Conservation (phyloP, 805 yeast species). For the Wickerhamomyces ciferrii region DNA sequence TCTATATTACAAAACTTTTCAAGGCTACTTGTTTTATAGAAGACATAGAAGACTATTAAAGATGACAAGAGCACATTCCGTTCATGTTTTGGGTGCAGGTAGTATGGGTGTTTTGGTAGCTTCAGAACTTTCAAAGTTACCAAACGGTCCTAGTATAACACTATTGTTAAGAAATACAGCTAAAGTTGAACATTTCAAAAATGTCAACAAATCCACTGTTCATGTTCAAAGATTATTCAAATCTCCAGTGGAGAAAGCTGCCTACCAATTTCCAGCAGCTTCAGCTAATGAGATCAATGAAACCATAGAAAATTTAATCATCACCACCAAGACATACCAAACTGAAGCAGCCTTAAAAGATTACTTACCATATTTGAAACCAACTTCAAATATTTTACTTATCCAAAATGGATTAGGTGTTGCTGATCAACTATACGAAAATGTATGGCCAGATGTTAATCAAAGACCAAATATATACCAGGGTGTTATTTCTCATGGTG, state of each 20-base stretch:
- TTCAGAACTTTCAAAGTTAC: conserved; percentile 16
- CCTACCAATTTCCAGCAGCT: conserved; percentile 4
- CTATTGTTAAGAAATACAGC: conserved; percentile 17
- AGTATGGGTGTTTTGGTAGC: conserved; percentile 23
- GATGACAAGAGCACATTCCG: neutral
- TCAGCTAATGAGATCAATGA: conserved; percentile 13
- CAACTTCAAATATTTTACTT: conserved; percentile 56
- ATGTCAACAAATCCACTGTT: conserved; percentile 10
- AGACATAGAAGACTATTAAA: no score
- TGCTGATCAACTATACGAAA: conserved; percentile 44
- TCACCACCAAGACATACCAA: conserved; percentile 79
- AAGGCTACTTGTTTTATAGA: no score
- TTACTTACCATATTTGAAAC: conserved; percentile 40
- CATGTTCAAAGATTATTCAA: conserved; percentile 16
- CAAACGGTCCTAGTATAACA: conserved; percentile 11
- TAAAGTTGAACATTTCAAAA: conserved; percentile 13
- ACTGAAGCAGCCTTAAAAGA: conserved; percentile 60
- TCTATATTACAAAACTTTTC: no score
- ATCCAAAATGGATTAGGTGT: conserved; percentile 92
- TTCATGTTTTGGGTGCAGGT: conserved; percentile 22
- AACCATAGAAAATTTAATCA: conserved; percentile 51
- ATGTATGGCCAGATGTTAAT: conserved; percentile 46
- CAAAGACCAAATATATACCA: conserved; percentile 58
- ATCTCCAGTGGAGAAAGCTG: conserved; percentile 6
- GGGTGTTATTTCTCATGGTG: conserved; percentile 85